These are phyloP conservation scores for Bonia amplexicaulis DNA, from an alignment of 176 grass and related monocot species.

Conservation along the genomic window DNA sequence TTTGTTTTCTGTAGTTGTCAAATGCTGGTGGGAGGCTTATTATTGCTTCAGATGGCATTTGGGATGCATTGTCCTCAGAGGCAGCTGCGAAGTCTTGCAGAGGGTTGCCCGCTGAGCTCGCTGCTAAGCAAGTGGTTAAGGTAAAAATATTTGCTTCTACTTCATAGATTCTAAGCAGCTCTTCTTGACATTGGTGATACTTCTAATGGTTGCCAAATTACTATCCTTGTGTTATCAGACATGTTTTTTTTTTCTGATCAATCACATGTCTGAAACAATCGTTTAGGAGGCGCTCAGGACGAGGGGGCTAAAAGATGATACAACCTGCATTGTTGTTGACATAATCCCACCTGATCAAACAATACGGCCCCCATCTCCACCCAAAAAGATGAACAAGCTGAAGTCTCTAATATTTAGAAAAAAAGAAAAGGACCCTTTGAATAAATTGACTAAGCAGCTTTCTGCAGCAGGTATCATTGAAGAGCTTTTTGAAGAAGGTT, in stretches of 20 bases:
- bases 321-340: constrained; percentile 93
- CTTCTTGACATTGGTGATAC: neutral
- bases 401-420: constrained; percentile 74
- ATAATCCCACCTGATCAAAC: constrained; percentile 75
- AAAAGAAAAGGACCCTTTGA: constrained; percentile 54
- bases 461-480: constrained; percentile 57
- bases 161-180: neutral
- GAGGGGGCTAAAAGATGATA: constrained; percentile 93
- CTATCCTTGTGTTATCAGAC: neutral
- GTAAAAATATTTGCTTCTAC: constrained; percentile 28
- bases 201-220: constrained; percentile 16
- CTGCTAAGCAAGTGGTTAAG: constrained; percentile 94
- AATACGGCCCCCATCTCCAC: constrained; percentile 51
- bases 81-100: constrained; percentile 79
- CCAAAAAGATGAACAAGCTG: constrained; percentile 84
- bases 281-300: constrained; percentile 83
- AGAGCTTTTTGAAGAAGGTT: constrained; percentile 97
- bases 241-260: neutral
- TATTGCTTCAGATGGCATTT: constrained; percentile 96
- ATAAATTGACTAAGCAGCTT: constrained; percentile 76
- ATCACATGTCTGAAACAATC: constrained; percentile 16
- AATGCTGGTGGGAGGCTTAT: constrained; percentile 88
- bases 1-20: constrained; percentile 50
- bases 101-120: constrained; percentile 89
- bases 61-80: constrained; percentile 90